Evolutionary conservation across 2,329 filamentous ascomycete species (phyloP).

Genomic region (Triangularia setosa): DNA sequence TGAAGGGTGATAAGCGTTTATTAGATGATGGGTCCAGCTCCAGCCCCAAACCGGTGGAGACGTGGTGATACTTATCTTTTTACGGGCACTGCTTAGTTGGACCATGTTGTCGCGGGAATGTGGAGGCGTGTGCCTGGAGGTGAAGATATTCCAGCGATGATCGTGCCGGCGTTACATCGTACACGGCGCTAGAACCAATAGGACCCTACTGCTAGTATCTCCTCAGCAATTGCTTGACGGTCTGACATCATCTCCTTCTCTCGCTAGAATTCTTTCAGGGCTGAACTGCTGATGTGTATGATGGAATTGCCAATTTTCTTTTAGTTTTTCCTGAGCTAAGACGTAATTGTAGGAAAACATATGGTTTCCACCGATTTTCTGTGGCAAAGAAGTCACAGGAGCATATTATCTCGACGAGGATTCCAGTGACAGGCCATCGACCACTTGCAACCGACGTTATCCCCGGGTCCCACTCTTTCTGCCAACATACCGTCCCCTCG

Average conservation of each 20-base stretch:
- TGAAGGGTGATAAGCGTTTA: not conserved
- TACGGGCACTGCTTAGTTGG: too few relatives aligned
- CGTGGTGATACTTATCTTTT: not conserved
- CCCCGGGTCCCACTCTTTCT: too few relatives aligned
- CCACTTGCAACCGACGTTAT: not conserved
- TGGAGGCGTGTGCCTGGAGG: not conserved
- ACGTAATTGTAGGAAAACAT: not conserved
- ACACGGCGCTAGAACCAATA: not conserved
- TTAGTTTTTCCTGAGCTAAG: not conserved
- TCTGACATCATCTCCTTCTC: not conserved
- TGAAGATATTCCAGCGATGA: not conserved
- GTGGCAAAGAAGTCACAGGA: not conserved
- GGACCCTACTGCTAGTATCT: not conserved
- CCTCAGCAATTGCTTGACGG: not conserved
- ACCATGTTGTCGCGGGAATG: not conserved
- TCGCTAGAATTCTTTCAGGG: not conserved
- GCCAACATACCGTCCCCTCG: too few relatives aligned
- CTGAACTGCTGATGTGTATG: not conserved
- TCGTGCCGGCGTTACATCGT: not conserved
- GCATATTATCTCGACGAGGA: not conserved
- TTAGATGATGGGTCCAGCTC: not conserved
- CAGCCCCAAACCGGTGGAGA: not conserved
- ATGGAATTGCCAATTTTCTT: not conserved
- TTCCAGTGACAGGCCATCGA: not conserved
- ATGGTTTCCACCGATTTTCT: not conserved